phyloP scores from a whole-genome alignment of 2,329 filamentous ascomycete species.

The Lachnellula hyalina region DNA sequence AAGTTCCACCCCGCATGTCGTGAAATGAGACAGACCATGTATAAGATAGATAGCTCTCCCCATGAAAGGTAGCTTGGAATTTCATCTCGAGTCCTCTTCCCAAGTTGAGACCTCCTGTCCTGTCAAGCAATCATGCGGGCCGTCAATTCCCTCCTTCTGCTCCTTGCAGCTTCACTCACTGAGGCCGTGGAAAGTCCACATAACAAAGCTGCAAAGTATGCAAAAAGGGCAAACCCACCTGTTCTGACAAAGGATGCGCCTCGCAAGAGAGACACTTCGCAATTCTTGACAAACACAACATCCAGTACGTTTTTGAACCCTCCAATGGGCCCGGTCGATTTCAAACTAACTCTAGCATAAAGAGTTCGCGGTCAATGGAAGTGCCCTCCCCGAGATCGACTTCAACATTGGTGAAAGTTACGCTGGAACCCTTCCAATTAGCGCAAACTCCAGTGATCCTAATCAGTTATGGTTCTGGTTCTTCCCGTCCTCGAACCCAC shows the following conservation, averaged over 20 bases:
- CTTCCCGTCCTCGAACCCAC: conserved; percentile 45
- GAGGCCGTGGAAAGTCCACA: conserved; percentile 28
- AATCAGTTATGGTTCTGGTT: conserved; percentile 50
- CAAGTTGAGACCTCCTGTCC: background rate
- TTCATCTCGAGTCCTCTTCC: no score
- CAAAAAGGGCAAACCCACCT: conserved; percentile 9
- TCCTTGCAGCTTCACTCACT: conserved; percentile 24
- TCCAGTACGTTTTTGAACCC: conserved; percentile 7
- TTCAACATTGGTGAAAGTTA: conserved; percentile 30
- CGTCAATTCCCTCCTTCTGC: conserved; percentile 5
- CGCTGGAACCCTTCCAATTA: conserved; percentile 46
- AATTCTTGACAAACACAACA: conserved; percentile 18
- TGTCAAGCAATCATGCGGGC: background rate
- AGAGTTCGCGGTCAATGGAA: conserved; percentile 29
- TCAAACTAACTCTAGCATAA: background rate
- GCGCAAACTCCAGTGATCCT: conserved; percentile 38
- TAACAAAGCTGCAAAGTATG: conserved; percentile 13
- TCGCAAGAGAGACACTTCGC: conserved; percentile 9
- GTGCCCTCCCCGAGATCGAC: conserved; percentile 24
- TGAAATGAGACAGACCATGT: no score
- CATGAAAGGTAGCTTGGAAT: no score
- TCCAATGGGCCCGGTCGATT: background rate
- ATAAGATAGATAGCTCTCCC: no score
- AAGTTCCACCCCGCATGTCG: no score
- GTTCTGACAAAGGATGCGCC: conserved; percentile 9